Conservation (phyloP, 768 basidiomycete species). For the Macrolepiota albuminosa region DNA sequence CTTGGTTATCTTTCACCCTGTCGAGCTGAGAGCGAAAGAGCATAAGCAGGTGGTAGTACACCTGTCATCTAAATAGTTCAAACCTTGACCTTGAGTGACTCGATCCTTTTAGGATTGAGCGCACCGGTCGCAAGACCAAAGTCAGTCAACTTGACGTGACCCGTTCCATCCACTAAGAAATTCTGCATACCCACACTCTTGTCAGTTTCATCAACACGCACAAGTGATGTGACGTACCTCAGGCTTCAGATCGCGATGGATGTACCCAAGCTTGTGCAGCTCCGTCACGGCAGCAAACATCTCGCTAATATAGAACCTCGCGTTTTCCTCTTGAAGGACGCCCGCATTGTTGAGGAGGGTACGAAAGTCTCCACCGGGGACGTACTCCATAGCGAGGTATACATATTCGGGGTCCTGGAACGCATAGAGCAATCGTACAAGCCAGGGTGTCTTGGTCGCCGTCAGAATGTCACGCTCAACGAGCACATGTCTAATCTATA, state of each 20-base stretch:
- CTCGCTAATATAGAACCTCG: slow-evolving; percentile 94
- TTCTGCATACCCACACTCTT: slow-evolving; percentile 48
- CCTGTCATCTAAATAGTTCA: slow-evolving; percentile 7
- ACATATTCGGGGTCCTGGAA: slow-evolving; percentile 92
- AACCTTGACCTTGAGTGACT: slow-evolving; percentile 91
- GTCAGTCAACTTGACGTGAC: slow-evolving; percentile 97
- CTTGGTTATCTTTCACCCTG: slow-evolving; percentile 90
- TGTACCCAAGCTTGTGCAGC: slow-evolving; percentile 95
- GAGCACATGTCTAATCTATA: slow-evolving; percentile 91
- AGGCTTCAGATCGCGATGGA: slow-evolving; percentile 96
- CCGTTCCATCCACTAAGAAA: slow-evolving; percentile 91
- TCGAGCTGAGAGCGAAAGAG: slow-evolving; percentile 59
- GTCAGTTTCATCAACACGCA: background rate
- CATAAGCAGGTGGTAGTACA: background rate
- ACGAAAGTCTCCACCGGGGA: slow-evolving; percentile 97
- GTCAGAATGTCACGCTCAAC: slow-evolving; percentile 98
- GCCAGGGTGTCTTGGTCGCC: slow-evolving; percentile 96
- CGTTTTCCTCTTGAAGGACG: slow-evolving; percentile 95
- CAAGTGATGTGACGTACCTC: slow-evolving; percentile 54
- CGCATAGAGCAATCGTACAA: slow-evolving; percentile 90
- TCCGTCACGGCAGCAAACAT: slow-evolving; percentile 96
- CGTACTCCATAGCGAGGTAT: slow-evolving; percentile 99
- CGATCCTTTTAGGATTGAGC: slow-evolving; percentile 90
- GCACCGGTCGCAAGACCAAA: slow-evolving; percentile 98
- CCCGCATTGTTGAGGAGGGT: slow-evolving; percentile 97